Percentiles rank a stretch among this genome's conserved stretches.
Evolutionary conservation across 805 yeast species (phyloP).

Genomic region (Saccharomycopsis sp.): DNA sequence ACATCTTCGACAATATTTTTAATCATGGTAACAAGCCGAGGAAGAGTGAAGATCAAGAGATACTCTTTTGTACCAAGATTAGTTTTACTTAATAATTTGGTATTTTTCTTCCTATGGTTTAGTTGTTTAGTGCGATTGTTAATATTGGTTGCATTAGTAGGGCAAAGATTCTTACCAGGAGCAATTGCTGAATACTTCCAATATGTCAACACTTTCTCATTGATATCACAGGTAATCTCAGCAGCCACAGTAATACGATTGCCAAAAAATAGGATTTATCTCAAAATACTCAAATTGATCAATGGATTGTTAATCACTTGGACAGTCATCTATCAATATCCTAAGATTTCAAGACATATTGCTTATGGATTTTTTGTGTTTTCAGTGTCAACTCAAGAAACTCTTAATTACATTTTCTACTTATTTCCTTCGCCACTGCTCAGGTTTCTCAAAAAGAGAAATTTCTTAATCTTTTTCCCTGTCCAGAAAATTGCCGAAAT

Average conservation of each 20-base stretch:
- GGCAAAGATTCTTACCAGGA: conserved; percentile 56
- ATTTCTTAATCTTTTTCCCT: conserved; percentile 15
- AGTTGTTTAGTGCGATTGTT: conserved; percentile 42
- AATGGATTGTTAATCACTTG: conserved; percentile 13
- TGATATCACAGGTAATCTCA: conserved; percentile 6
- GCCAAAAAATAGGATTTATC: neutral
- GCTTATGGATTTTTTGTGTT: conserved; percentile 14
- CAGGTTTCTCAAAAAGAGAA: conserved; percentile 3
- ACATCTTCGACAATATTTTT: neutral
- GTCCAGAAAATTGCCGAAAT: conserved; percentile 17
- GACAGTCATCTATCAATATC: conserved; percentile 17
- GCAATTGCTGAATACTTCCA: conserved; percentile 62
- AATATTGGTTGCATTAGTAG: conserved; percentile 56
- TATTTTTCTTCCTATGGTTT: conserved; percentile 39
- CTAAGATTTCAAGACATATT: conserved; percentile 18
- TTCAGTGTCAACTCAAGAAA: conserved; percentile 13
- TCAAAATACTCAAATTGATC: conserved; percentile 12
- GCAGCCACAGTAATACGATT: conserved; percentile 1
- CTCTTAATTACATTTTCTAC: conserved; percentile 10
- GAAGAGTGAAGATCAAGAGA: neutral
- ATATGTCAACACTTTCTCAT: conserved; percentile 8
- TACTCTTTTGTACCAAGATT: conserved; percentile 6
- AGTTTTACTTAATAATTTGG: conserved; percentile 23
- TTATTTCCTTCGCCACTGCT: conserved; percentile 7
- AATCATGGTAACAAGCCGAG: neutral